These are phyloP conservation scores for Cladorrhinum sp. DNA, from an alignment of 2,329 filamentous ascomycete species.

Conservation along the genomic window DNA sequence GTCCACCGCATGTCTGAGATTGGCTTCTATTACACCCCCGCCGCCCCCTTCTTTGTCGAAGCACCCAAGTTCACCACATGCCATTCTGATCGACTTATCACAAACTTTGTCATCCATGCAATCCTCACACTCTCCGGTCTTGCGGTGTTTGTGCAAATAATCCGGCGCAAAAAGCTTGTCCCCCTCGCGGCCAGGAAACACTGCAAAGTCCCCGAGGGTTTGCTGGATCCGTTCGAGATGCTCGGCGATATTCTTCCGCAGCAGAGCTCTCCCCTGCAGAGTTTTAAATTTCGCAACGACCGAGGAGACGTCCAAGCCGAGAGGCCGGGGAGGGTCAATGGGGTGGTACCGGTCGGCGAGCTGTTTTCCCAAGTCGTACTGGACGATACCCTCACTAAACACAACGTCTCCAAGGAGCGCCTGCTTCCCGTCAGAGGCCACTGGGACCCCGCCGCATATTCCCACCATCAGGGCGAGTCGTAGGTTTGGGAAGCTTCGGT, in stretches of 20 bases:
- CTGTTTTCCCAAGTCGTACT: conserved; percentile 27
- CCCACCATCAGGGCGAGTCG: conserved; percentile 25
- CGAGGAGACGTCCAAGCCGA: neutral
- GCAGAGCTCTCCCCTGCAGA: conserved; percentile 6
- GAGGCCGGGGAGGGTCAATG: conserved; percentile 9
- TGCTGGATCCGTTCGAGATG: neutral
- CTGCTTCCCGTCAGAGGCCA: neutral
- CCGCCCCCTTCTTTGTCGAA: no score
- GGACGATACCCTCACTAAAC: conserved; percentile 23
- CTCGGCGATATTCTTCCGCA: neutral
- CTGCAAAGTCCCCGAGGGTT: neutral
- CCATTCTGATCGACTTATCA: neutral
- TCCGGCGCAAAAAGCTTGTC: neutral
- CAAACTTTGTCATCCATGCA: neutral
- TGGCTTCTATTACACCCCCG: neutral
- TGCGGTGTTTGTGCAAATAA: conserved; percentile 29
- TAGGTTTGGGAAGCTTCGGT: conserved; percentile 24
- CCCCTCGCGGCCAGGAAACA: neutral
- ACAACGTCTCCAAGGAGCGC: conserved; percentile 26
- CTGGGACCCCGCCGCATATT: conserved; percentile 26
- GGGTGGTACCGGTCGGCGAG: conserved; percentile 26
- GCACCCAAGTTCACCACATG: neutral
- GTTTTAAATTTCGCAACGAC: conserved; percentile 26
- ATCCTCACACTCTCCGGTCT: neutral
- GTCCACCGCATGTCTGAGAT: no score